Conservation (phyloP, 1,284 basidiomycete genomes). For the Pyrrhoderma noxium region DNA sequence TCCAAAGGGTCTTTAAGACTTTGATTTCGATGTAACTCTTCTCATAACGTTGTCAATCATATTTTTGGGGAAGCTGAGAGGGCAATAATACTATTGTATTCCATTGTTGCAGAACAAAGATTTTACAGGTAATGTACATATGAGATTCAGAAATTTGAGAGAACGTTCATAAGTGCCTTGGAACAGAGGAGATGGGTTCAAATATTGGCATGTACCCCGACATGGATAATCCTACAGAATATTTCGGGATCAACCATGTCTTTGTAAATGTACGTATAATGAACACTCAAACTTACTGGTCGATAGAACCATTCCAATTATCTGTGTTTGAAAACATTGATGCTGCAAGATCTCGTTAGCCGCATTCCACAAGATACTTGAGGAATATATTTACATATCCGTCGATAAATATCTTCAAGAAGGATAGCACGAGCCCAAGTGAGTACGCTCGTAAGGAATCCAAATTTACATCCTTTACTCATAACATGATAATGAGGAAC, state of each 20-base stretch:
- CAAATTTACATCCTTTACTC: conserved; percentile 32
- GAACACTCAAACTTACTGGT: conserved; percentile 35
- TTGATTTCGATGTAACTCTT: no score
- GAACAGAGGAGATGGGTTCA: conserved; percentile 14
- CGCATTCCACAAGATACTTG: not conserved
- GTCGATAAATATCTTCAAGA: conserved; percentile 51
- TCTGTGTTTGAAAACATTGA: conserved; percentile 52
- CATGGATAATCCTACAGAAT: conserved; percentile 26
- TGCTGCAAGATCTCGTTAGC: conserved; percentile 26
- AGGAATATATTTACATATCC: conserved; percentile 32
- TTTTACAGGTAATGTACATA: no score
- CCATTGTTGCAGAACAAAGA: no score
- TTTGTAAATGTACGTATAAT: not conserved
- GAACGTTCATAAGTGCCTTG: no score
- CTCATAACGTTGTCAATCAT: no score
- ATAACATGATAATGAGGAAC: conserved; percentile 54
- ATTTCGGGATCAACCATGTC: not conserved
- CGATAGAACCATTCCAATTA: conserved; percentile 45
- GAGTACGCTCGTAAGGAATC: conserved; percentile 29
- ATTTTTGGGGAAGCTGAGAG: no score
- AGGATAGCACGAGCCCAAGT: conserved; percentile 42
- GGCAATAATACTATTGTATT: no score
- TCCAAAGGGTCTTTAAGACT: no score
- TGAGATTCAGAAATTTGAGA: no score
- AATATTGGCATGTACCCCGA: conserved; percentile 25